Base-by-base conservation (phyloP, 1,284 basidiomycete genomes). In the Marasmius tenuissimus region DNA sequence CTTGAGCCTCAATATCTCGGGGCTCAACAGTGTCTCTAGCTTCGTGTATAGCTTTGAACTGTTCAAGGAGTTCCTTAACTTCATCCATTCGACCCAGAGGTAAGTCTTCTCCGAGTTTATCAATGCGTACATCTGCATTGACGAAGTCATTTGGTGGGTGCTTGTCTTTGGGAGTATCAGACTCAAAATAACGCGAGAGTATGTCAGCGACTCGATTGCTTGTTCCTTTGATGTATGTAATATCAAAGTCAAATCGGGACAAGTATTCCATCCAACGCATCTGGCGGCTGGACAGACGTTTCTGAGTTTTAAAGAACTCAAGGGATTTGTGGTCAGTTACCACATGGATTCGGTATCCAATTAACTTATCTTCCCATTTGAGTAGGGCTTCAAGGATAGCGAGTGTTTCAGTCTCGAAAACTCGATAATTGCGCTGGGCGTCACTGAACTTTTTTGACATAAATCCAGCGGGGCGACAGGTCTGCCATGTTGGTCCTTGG, bases 331-430 rank as follows among this genome's bases (percentile, higher is more conserved):
- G 59, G 18, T 63, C 62, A 3, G 62, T 63, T 12, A 63, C 56
- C 7, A 63, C 37, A 22, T 61, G 49, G 1, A 63, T 51, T 10
- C 35, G 45, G 7, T 59, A 51, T 0, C 72, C 71, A 3, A 75
- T 61, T 1, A 76, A 61, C 42, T 72, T 70, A 40, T 72, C 72
- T 53, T 72, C n/a, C n/a, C n/a, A n/a, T n/a, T n/a, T n/a, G n/a
- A n/a, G n/a, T n/a, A n/a, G n/a, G n/a, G n/a, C n/a, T n/a, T n/a
- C n/a, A n/a, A n/a, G n/a, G n/a, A n/a, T n/a, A n/a, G n/a, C n/a
- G n/a, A n/a, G n/a, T n/a, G n/a, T n/a, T n/a, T n/a, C n/a, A n/a
- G n/a, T n/a, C n/a, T n/a, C n/a, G n/a, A n/a, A n/a, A n/a, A n/a
- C n/a, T n/a, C n/a, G n/a, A n/a, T n/a, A n/a, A n/a, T n/a, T n/a